Conservation (phyloP, 1,284 basidiomycete species). For the Cutaneotrichosporon sp. region DNA sequence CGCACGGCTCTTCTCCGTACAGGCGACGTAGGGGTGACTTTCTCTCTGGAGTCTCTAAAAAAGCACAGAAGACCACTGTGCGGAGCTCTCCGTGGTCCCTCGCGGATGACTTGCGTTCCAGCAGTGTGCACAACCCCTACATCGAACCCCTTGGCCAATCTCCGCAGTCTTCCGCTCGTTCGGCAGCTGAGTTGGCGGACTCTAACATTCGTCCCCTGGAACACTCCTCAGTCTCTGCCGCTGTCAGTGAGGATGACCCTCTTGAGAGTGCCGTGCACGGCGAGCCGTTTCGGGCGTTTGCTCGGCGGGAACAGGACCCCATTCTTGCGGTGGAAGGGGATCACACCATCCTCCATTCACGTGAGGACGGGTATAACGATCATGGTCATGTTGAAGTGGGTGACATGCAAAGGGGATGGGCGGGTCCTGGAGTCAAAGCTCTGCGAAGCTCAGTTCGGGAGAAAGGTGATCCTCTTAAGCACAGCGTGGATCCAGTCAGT, state of each 20-base stretch:
- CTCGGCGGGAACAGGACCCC: background rate
- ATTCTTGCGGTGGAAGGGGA: background rate
- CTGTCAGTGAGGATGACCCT: background rate
- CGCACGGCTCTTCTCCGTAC: no score
- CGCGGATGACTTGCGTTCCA: no score
- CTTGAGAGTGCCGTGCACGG: background rate
- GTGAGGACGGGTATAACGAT: no score
- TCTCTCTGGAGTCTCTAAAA: no score
- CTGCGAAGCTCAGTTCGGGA: no score
- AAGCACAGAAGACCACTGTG: no score
- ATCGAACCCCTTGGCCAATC: background rate
- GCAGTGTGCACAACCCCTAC: no score
- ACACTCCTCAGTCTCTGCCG: background rate
- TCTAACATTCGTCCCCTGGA: background rate
- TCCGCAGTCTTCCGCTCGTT: background rate
- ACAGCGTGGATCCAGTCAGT: conserved; percentile 17
- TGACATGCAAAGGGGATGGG: background rate
- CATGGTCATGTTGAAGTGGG: no score
- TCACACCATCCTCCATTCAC: background rate
- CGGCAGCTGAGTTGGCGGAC: background rate
- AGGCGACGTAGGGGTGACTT: no score
- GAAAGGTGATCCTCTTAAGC: conserved; percentile 4
- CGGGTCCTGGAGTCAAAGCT: no score
- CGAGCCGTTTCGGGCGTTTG: no score
- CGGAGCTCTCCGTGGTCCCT: no score